A percentile compares a stretch with the other conserved stretches of the same genome.
Conservation (phyloP, 768 basidiomycete genomes). For the Leccinum boreale region DNA sequence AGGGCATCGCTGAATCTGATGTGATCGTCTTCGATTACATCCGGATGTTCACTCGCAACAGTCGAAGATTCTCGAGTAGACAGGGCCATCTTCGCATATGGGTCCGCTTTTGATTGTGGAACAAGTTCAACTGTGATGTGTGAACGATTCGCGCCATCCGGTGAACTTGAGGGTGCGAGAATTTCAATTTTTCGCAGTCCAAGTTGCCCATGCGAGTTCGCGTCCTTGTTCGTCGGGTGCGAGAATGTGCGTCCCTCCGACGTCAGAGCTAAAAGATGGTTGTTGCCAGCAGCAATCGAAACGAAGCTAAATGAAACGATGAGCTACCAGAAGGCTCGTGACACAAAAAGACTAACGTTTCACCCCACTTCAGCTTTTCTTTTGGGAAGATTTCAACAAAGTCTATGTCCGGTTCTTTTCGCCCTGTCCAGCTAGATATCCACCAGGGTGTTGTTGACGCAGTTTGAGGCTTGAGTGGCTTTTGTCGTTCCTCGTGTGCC, state of each 20-base stretch:
- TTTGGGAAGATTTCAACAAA: conserved; percentile 61
- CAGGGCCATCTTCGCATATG: conserved; percentile 46
- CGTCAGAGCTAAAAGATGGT: conserved; percentile 71
- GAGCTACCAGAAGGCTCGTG: conserved; percentile 2
- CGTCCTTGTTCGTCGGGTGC: conserved; percentile 68
- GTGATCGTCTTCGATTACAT: conserved; percentile 34
- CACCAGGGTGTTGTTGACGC: conserved; percentile 55
- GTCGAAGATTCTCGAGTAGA: conserved; percentile 28
- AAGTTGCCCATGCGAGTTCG: conserved; percentile 82
- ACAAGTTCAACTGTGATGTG: conserved; percentile 51
- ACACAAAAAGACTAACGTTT: conserved; percentile 48
- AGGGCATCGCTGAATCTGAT: conserved; percentile 67
- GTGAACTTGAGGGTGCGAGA: conserved; percentile 24
- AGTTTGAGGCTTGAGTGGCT: conserved; percentile 35
- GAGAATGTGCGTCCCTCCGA: conserved; percentile 73
- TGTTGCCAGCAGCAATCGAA: conserved; percentile 68
- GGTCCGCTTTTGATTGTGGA: conserved; percentile 53
- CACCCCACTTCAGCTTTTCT: conserved; percentile 55
- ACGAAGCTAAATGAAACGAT: conserved; percentile 48
- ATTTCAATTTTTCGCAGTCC: conserved; percentile 69
- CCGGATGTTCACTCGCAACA: conserved; percentile 26
- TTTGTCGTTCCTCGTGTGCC: conserved; percentile 47
- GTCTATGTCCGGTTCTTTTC: conserved; percentile 45
- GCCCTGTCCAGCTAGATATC: conserved; percentile 58
- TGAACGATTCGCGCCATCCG: conserved; percentile 17